A percentile compares a stretch with the other conserved stretches of the same genome.
Conservation (phyloP, 1,284 basidiomycete species). For the Mycosarcoma mackinlayi region DNA sequence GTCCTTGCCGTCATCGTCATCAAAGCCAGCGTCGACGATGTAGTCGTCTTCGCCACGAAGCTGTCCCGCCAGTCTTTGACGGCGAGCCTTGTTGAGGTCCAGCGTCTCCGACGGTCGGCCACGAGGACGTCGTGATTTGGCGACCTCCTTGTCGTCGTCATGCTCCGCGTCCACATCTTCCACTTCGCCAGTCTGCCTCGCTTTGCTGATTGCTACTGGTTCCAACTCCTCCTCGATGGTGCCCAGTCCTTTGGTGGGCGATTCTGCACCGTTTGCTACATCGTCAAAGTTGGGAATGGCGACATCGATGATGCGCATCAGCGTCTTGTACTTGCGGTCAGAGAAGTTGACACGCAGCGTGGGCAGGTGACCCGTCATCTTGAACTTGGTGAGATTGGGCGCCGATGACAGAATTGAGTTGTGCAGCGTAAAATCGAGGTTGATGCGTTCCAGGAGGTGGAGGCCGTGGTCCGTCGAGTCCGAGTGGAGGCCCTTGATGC, state of each 20-base stretch:
- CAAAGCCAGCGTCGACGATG: constrained; percentile 53
- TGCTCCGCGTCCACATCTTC: constrained; percentile 15
- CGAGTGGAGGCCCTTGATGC: constrained; percentile 74
- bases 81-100: constrained; percentile 56
- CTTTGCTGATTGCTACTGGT: constrained; percentile 24
- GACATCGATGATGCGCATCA: constrained; percentile 93
- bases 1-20: constrained; percentile 57
- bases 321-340: constrained; percentile 91
- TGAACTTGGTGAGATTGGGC: constrained; percentile 87
- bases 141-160: constrained; percentile 14
- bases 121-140: constrained; percentile 22
- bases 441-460: constrained; percentile 90
- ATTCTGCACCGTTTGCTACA: constrained; percentile 56
- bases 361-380: constrained; percentile 89
- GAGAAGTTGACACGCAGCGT: constrained; percentile 92
- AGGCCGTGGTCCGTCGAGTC: constrained; percentile 73
- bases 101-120: constrained; percentile 39
- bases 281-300: constrained; percentile 86
- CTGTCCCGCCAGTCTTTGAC: constrained; percentile 58
- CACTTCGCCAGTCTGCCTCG: constrained; percentile 5
- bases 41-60: constrained; percentile 59
- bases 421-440: constrained; percentile 88
- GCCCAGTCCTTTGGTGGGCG: constrained; percentile 32
- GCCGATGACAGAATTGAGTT: constrained; percentile 92
- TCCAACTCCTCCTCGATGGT: constrained; percentile 46